Conservation (phyloP, 192 early-diverging fungal genomes). For the Coemansia sp. region DNA sequence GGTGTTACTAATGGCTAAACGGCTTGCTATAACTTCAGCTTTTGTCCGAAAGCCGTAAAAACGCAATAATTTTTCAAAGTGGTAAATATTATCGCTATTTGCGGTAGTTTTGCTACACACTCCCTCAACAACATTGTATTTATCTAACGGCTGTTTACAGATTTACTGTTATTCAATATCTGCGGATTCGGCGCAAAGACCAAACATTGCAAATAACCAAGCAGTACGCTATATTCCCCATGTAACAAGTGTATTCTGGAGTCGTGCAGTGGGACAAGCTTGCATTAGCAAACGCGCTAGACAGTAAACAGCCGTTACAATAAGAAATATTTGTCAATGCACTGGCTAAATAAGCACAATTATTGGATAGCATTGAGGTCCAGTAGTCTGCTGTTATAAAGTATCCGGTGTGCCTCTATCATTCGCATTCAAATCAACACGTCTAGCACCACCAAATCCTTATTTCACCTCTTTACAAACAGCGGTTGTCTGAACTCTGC, state of each 20-base stretch:
- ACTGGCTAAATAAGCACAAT: background rate
- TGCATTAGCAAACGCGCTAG: background rate
- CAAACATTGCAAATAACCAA: background rate
- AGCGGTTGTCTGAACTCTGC: background rate
- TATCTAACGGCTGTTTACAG: background rate
- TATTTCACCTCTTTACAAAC: background rate
- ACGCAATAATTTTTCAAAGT: background rate
- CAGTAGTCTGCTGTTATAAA: background rate
- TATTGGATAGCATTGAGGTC: background rate
- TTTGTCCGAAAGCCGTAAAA: background rate
- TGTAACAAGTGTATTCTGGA: background rate
- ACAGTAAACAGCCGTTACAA: constrained; percentile 2
- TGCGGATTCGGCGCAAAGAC: background rate
- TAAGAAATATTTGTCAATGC: background rate
- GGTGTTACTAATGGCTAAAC: background rate
- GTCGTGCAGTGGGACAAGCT: background rate
- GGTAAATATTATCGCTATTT: background rate
- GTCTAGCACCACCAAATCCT: background rate
- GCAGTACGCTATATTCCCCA: no score
- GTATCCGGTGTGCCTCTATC: background rate
- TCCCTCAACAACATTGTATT: background rate
- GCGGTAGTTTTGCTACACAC: background rate
- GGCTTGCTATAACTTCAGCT: background rate
- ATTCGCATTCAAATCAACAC: background rate
- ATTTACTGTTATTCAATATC: background rate